Evolutionary conservation across 345 rosid genomes (phyloP).

Genomic region (Crucihimalaya himalaica): DNA sequence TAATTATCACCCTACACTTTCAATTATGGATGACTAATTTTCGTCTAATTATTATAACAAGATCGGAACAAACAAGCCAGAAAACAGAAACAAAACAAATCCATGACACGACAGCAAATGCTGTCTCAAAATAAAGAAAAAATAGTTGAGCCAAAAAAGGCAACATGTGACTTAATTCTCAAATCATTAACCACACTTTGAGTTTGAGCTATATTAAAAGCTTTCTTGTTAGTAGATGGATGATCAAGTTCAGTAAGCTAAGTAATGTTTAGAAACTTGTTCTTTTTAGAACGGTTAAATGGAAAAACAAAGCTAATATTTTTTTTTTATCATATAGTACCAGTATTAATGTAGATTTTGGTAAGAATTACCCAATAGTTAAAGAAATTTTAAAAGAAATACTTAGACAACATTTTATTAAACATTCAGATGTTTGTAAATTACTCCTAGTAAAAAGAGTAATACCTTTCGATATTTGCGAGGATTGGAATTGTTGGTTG

Average conservation of each 20-base stretch:
- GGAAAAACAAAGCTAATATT: too few relatives aligned
- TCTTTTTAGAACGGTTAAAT: too few relatives aligned
- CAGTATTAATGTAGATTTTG: neutral
- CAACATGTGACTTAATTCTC: neutral
- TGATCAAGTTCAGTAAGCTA: neutral
- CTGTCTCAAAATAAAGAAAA: neutral
- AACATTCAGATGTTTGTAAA: neutral
- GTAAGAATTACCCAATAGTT: neutral
- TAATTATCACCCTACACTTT: neutral
- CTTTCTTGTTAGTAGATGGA: neutral
- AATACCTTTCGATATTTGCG: neutral
- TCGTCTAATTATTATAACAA: neutral
- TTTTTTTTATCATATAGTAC: neutral
- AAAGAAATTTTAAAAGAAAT: neutral
- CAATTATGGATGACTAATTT: neutral
- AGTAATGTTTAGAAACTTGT: too few relatives aligned
- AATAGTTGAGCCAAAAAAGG: neutral
- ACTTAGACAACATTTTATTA: neutral
- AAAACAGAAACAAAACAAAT: neutral
- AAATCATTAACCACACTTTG: neutral
- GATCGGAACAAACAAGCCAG: neutral
- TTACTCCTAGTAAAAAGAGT: neutral
- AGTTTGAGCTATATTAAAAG: neutral
- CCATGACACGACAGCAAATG: neutral
- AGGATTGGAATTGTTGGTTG: neutral